A percentile compares a stretch with the other conserved stretches of the same genome.
Conservation (phyloP, 495 filamentous ascomycete genomes). For the Annulohypoxylon maeteangense region DNA sequence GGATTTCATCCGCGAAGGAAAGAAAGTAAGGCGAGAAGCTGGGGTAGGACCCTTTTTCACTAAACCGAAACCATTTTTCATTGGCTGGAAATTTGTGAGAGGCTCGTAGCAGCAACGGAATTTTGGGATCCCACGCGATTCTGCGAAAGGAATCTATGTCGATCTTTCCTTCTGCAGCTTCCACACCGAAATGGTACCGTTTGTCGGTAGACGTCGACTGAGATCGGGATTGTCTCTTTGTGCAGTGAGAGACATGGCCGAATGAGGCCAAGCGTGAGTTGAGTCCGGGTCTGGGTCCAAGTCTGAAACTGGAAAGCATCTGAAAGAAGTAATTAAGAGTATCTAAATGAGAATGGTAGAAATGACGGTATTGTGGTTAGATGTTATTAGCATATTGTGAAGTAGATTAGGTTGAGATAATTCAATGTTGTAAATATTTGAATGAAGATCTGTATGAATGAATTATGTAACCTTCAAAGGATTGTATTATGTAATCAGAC, state of each 20-base stretch:
- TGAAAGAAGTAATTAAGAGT: background rate
- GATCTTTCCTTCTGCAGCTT: conserved; percentile 16
- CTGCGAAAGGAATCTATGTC: conserved; percentile 28
- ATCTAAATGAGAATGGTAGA: background rate
- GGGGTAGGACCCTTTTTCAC: background rate
- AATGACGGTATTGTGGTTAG: background rate
- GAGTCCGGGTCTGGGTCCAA: conserved; percentile 5
- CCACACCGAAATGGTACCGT: background rate
- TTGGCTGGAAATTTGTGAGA: conserved; percentile 27
- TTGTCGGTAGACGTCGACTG: conserved; percentile 15
- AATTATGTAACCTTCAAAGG: background rate
- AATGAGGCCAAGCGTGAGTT: background rate
- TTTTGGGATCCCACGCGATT: conserved; percentile 21
- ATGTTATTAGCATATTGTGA: background rate
- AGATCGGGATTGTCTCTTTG: background rate
- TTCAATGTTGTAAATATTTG: background rate
- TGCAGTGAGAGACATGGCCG: background rate
- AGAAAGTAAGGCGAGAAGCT: conserved; percentile 20
- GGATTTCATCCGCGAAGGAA: background rate
- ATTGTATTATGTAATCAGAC: background rate
- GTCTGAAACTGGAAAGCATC: conserved; percentile 12
- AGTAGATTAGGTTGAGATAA: background rate
- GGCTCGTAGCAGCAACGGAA: conserved; percentile 18
- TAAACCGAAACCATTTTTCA: conserved; percentile 30
- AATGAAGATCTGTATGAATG: background rate